These are phyloP conservation scores for Globisporangium polare DNA, from an alignment of 352 stramenopile species.

Conservation along the genomic window DNA sequence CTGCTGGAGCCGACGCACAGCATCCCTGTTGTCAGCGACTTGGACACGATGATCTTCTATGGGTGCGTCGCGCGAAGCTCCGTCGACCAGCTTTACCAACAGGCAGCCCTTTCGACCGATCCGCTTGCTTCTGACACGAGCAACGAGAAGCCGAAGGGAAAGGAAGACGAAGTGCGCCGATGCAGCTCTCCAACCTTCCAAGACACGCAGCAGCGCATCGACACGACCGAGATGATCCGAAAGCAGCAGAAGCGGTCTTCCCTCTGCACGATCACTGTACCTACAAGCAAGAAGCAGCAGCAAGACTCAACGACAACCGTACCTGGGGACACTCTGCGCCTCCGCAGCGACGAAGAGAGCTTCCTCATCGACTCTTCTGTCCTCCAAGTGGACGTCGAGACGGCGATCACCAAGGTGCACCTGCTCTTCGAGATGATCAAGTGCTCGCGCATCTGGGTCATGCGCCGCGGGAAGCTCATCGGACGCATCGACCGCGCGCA, in stretches of 20 bases:
- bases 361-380: conserved; percentile 41
- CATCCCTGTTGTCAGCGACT: conserved; percentile 41
- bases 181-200: conserved; percentile 5
- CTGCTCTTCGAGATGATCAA: conserved; percentile 79
- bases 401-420: conserved; percentile 56
- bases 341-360: conserved; percentile 21
- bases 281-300: background rate
- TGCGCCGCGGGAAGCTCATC: conserved; percentile 42
- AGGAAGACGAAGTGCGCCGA: conserved; percentile 10
- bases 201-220: background rate
- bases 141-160: conserved; percentile 1
- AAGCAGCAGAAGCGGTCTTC: conserved; percentile 6
- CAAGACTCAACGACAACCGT: background rate
- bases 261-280: background rate
- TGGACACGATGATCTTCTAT: conserved; percentile 39
- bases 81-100: conserved; percentile 10
- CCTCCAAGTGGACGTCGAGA: conserved; percentile 52
- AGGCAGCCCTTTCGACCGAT: background rate
- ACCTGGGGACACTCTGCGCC: conserved; percentile 1
- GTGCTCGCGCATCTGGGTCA: conserved; percentile 56
- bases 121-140: background rate
- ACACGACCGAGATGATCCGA: background rate
- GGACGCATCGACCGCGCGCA: conserved; percentile 48
- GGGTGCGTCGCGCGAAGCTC: conserved; percentile 33
- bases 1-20: conserved; percentile 13